phyloP scores from a whole-genome alignment of 495 filamentous ascomycete species.

The Aspergillus biplanus region DNA sequence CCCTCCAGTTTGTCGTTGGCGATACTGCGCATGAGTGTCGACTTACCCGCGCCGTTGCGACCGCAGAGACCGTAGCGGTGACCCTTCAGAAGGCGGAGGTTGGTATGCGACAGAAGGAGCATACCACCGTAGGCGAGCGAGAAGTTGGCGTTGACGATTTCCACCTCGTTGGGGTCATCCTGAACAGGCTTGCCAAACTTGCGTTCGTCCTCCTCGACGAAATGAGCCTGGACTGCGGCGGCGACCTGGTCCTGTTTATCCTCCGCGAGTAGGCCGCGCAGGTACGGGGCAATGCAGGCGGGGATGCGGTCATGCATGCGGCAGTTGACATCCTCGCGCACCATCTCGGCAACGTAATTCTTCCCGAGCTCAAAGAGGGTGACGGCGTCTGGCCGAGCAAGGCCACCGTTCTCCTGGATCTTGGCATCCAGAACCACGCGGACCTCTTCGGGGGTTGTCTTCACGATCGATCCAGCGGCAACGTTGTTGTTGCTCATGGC shows the following conservation, averaged over 20 bases:
- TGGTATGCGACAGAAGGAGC: conserved; percentile 96
- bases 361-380: conserved; percentile 70
- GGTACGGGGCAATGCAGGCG: conserved; percentile 68
- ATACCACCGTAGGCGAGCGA: conserved; percentile 98
- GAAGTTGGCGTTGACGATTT: conserved; percentile 98
- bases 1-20: conserved; percentile 94
- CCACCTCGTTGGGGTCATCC: conserved; percentile 82
- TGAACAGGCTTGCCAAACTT: conserved; percentile 84
- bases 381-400: conserved; percentile 59
- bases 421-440: conserved; percentile 71
- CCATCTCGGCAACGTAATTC: conserved; percentile 80
- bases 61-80: conserved; percentile 97
- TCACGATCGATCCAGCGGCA: conserved; percentile 62
- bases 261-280: conserved; percentile 68
- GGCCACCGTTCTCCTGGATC: conserved; percentile 68
- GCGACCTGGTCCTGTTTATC: conserved; percentile 62
- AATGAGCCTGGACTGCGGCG: conserved; percentile 68
- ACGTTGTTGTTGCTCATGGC: conserved; percentile 77
- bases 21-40: conserved; percentile 96
- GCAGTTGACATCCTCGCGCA: conserved; percentile 85
- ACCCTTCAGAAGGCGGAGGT: conserved; percentile 89
- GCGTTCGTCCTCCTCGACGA: conserved; percentile 78
- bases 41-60: conserved; percentile 96
- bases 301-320: conserved; percentile 75
- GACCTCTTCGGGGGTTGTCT: conserved; percentile 77